Evolutionary conservation across 345 rosid genomes (phyloP), one percentile per base, ranked within the genome.

Genomic region (Pugionium dolabratum): DNA sequence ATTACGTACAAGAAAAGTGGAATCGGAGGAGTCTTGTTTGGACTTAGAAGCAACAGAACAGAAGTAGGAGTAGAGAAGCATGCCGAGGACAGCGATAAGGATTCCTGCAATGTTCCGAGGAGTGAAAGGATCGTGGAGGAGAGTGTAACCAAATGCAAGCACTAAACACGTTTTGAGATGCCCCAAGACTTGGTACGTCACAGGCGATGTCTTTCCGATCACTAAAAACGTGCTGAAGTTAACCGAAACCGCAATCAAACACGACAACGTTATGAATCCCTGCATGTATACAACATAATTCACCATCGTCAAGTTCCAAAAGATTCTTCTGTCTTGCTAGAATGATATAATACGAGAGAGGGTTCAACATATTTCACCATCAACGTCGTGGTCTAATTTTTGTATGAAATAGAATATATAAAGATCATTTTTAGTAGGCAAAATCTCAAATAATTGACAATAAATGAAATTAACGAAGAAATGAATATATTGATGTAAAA

Each of bases 141-240:
- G 62, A 0, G 97, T 94, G 69, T 94, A 94, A 10, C 99, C 99
- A 67, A 94, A 85, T 5, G 77, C 85, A 26, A 94, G 97, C 36
- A 94, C 92, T 51, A 94, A 86, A 69, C 99, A 94, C 2, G 99
- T 94, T 67, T 94, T 94, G 64, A 94, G 86, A 73, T 94, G 99
- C 4, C 99, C 99, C 9, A 94, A 87, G 61, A 94, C 99, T 83
- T 94, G 99, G 64, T 94, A 94, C 35, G 99, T 90, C 28, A 94
- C 96, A 0, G 99, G 99, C 2, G 99, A 94, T 54, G 99, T 94
- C 81, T 90, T 94, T n/a, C 99, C 99, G 36, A 94, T 88, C 30
- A 94, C 99, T 83, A 94, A 75, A 74, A 94, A 94, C 2, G 99
- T 94, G 72, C 99, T 94, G 68, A 94, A 94, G 83, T 94, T 94